A percentile compares a stretch with the other conserved stretches of the same genome.
phyloP scores from a whole-genome alignment of 2,329 filamentous ascomycete species.

The Penicillium sp. region DNA sequence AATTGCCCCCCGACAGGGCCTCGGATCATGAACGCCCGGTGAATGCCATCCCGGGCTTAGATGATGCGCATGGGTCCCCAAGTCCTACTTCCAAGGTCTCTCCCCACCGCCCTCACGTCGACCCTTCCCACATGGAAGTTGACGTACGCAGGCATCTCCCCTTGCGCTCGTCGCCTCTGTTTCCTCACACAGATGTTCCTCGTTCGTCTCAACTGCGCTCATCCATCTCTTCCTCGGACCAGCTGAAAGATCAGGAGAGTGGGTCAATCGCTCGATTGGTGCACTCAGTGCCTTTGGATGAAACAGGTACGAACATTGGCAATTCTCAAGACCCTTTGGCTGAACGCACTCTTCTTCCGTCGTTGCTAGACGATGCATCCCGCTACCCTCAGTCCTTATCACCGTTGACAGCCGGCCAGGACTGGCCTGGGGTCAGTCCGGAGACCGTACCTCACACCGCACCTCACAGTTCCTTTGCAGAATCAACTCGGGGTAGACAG shows the following conservation, averaged over 20 bases:
- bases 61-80: slow-evolving; percentile 32
- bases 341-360: slow-evolving; percentile 27
- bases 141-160: slow-evolving; percentile 34
- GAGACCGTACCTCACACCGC: slow-evolving; percentile 22
- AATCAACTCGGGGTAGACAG: slow-evolving; percentile 20
- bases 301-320: slow-evolving; percentile 20
- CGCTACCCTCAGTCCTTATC: slow-evolving; percentile 21
- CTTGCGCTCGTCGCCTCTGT: slow-evolving; percentile 29
- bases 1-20: slow-evolving; percentile 32
- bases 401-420: slow-evolving; percentile 19
- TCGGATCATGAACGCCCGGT: slow-evolving; percentile 31
- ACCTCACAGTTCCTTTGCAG: slow-evolving; percentile 23
- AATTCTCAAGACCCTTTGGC: slow-evolving; percentile 19
- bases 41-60: slow-evolving; percentile 30
- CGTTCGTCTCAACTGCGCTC: slow-evolving; percentile 28
- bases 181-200: slow-evolving; percentile 23
- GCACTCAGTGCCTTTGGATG: slow-evolving; percentile 24
- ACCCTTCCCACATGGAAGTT: slow-evolving; percentile 39
- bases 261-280: slow-evolving; percentile 20
- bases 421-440: slow-evolving; percentile 14
- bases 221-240: slow-evolving; percentile 26
- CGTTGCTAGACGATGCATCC: slow-evolving; percentile 29
- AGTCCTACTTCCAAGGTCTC: slow-evolving; percentile 30
- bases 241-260: slow-evolving; percentile 22
- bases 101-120: slow-evolving; percentile 27